These are phyloP conservation scores for Ceratocystis papillata DNA, from an alignment of 2,329 filamentous ascomycete genomes.

Conservation along the genomic window DNA sequence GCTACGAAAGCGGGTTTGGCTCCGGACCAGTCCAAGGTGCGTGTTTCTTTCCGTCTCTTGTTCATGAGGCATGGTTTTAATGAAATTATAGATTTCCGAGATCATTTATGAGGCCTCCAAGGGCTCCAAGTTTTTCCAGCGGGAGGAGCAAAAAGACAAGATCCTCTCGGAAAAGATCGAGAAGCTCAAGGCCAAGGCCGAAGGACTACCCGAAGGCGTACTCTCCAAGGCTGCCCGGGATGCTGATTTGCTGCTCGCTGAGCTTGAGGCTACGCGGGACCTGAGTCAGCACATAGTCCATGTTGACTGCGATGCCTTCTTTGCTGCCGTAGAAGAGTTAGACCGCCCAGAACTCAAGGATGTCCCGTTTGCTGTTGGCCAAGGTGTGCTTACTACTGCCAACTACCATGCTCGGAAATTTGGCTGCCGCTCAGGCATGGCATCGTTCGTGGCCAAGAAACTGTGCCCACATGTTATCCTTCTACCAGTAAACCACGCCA, in stretches of 20 bases:
- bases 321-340: conserved; percentile 81
- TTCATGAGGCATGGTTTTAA: neutral
- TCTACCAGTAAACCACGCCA: conserved; percentile 75
- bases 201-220: conserved; percentile 63
- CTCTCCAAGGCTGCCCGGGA: conserved; percentile 60
- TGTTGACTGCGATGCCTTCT: conserved; percentile 95
- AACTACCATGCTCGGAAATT: conserved; percentile 88
- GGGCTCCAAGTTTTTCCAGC: conserved; percentile 90
- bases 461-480: conserved; percentile 78
- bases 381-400: conserved; percentile 52
- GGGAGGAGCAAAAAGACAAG: conserved; percentile 74
- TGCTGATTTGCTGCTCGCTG: conserved; percentile 69
- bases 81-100: conserved; percentile 59
- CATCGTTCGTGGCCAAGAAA: conserved; percentile 87
- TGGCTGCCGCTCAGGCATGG: conserved; percentile 91
- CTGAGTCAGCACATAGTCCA: conserved; percentile 79
- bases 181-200: conserved; percentile 63
- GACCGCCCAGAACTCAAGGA: conserved; percentile 74
- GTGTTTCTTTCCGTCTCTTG: no score
- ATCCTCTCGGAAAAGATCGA: conserved; percentile 77
- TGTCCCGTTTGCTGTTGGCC: conserved; percentile 82
- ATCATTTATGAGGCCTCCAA: conserved; percentile 96
- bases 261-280: conserved; percentile 69
- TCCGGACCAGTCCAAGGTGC: conserved; percentile 79
- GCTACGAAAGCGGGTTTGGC: conserved; percentile 88